Conservation (phyloP, 2,329 filamentous ascomycete genomes). For the Aureobasidium namibiae region DNA sequence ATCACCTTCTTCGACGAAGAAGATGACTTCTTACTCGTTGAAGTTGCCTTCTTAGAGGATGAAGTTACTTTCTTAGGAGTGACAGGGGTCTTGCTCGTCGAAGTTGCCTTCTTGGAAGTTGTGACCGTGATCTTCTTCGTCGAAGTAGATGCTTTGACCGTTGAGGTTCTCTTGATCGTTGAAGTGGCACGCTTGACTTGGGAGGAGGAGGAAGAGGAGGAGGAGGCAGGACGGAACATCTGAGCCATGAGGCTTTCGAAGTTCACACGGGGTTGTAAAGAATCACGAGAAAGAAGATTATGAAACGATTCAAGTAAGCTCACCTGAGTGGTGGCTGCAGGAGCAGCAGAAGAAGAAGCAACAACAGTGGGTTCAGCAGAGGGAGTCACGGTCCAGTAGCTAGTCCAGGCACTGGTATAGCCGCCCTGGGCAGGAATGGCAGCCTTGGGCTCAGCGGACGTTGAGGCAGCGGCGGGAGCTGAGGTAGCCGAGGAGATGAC, state of each 20-base stretch:
- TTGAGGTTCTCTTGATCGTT: not conserved
- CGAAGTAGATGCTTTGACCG: slow-evolving; percentile 6
- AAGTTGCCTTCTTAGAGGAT: slow-evolving; percentile 5
- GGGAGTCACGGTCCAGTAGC: not conserved
- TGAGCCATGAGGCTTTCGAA: slow-evolving; percentile 6
- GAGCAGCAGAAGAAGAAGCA: slow-evolving; percentile 12
- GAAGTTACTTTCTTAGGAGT: slow-evolving; percentile 1
- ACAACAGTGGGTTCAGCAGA: slow-evolving; percentile 8
- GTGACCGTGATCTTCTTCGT: slow-evolving; percentile 8
- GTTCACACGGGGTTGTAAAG: slow-evolving; percentile 1
- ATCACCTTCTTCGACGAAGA: slow-evolving; percentile 6
- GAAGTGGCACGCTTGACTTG: slow-evolving; percentile 15
- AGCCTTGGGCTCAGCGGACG: not conserved
- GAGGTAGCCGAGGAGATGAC: not conserved
- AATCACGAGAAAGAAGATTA: slow-evolving; percentile 11
- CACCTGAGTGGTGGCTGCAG: slow-evolving; percentile 7
- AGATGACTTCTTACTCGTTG: slow-evolving; percentile 7
- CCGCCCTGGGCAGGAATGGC: not conserved
- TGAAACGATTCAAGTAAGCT: slow-evolving; percentile 10
- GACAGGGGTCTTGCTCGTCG: not conserved
- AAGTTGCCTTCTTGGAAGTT: slow-evolving; percentile 8
- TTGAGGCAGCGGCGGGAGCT: not conserved
- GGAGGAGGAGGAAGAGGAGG: slow-evolving; percentile 3
- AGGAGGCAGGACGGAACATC: slow-evolving; percentile 7
- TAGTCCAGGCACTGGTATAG: slow-evolving; percentile 7